Base-by-base conservation (phyloP, 306 rosid species). In the Malus orientalis region DNA sequence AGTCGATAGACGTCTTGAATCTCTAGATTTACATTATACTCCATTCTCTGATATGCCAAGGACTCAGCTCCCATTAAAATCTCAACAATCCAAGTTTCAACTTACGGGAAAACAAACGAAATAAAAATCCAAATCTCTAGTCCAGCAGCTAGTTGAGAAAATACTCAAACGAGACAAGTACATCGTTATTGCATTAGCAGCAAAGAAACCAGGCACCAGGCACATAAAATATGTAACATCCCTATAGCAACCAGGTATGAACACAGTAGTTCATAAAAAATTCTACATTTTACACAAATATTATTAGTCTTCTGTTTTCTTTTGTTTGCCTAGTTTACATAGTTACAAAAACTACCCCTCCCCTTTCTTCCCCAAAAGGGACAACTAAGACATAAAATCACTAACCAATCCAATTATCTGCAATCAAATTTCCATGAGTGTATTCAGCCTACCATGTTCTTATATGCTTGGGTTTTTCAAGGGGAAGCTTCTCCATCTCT, bases 401-500 rank as follows among this genome's bases (percentile, higher is more conserved):
- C 71, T 44, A 74, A 30, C 29, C 69, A 45, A 47, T 68, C 55
- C 67, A 63, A 81, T 84, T 78, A 69, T 70, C 78, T 70, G 86
- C 77, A 67, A 47, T 38, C 73, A 30, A 60, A 63, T 71, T 32
- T 78, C 67, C 14, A 11, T 27, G 22, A n/a, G 40, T 54, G 63
- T 14, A 55, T 14, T 19, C 40, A 16, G 68, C 22, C 81, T 60
- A 62, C 76, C 32, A 77, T 18, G 67, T 53, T 64, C 61, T 40
- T 36, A 61, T 76, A 62, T 68, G 85, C 70, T 80, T 80, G n/a
- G 84, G 89, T 79, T 76, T 82, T 84, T 81, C 93, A 66, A 78
- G 87, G 66, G 89, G 87, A 74, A 88, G 90, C 76, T 85, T 88
- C 79, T 86, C 91, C 84, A 87, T 85, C 86, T 91, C 96, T 30